These are phyloP conservation scores for Flaveria robusta DNA, from an alignment of 129 eudicot genomes.

Conservation along the genomic window DNA sequence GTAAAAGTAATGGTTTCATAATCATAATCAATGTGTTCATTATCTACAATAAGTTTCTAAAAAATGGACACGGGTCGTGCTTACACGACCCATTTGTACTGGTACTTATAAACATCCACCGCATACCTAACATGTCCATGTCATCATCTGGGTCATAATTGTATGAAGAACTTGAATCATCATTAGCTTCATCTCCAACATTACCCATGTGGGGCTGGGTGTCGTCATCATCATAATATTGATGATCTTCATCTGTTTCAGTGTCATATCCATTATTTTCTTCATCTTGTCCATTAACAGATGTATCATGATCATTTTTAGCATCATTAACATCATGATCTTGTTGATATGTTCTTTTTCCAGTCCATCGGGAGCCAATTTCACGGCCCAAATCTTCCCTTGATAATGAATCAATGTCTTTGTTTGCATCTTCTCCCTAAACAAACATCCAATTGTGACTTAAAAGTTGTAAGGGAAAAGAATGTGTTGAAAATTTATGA, in stretches of 20 bases:
- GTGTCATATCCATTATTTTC: constrained; percentile 61
- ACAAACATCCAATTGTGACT: constrained; percentile 22
- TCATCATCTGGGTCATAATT: constrained; percentile 73
- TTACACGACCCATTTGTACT: not conserved
- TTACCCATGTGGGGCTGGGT: constrained; percentile 53
- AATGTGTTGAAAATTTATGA: constrained; percentile 14
- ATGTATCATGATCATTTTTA: constrained; percentile 40
- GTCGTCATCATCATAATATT: constrained; percentile 51
- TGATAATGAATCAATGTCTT: constrained; percentile 62
- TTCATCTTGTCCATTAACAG: constrained; percentile 47
- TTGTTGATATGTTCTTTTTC: constrained; percentile 63
- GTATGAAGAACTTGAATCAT: constrained; percentile 57
- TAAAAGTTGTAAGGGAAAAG: constrained; percentile 3
- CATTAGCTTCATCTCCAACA: constrained; percentile 50
- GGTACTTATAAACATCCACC: constrained; percentile 1
- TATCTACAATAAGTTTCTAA: not conserved
- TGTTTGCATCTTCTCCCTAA: constrained; percentile 50
- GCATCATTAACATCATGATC: constrained; percentile 36
- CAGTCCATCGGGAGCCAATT: constrained; percentile 95
- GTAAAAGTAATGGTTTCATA: not conserved
- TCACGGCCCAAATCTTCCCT: constrained; percentile 90
- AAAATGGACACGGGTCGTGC: not conserved
- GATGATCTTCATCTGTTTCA: constrained; percentile 59
- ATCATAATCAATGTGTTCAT: not conserved
- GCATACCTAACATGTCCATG: constrained; percentile 56